Percentiles rank a stretch among this genome's conserved stretches.
These are phyloP conservation scores for Neurospora sp. DNA, from an alignment of 495 filamentous ascomycete genomes.

Conservation along the genomic window DNA sequence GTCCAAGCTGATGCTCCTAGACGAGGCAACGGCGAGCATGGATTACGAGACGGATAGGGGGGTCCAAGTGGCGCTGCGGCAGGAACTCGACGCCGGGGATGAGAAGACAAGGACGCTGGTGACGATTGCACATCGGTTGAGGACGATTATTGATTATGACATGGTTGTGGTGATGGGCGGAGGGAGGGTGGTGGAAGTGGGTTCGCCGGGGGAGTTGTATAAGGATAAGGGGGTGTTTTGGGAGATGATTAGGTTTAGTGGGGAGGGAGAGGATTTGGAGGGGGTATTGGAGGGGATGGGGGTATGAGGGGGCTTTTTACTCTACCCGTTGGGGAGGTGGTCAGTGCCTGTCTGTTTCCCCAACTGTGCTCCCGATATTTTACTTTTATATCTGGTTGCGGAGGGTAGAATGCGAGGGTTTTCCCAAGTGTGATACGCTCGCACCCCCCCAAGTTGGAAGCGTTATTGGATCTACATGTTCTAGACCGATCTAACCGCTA, in stretches of 20 bases:
- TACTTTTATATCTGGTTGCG: neutral
- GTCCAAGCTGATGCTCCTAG: constrained; percentile 45
- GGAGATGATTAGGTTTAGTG: constrained; percentile 41
- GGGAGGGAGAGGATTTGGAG: constrained; percentile 39
- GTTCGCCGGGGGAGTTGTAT: constrained; percentile 36
- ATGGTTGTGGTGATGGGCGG: constrained; percentile 40
- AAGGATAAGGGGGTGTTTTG: constrained; percentile 35
- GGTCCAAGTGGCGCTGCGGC: constrained; percentile 38
- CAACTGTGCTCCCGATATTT: no score
- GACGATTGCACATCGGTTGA: constrained; percentile 40
- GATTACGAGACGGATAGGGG: constrained; percentile 45
- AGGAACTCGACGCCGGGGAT: constrained; percentile 24
- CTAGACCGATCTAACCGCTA: neutral
- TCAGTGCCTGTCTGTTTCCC: no score
- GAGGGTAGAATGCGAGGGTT: no score
- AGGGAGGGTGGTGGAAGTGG: constrained; percentile 30
- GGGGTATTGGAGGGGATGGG: constrained; percentile 7
- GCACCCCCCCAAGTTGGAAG: no score
- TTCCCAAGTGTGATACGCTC: neutral
- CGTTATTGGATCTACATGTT: neutral
- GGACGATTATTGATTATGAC: constrained; percentile 44
- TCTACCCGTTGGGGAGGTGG: no score
- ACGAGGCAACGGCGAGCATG: constrained; percentile 50
- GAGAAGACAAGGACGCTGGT: constrained; percentile 37
- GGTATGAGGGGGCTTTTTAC: neutral